Base-by-base conservation (phyloP, 768 basidiomycete species). In the Trametes cubensis region DNA sequence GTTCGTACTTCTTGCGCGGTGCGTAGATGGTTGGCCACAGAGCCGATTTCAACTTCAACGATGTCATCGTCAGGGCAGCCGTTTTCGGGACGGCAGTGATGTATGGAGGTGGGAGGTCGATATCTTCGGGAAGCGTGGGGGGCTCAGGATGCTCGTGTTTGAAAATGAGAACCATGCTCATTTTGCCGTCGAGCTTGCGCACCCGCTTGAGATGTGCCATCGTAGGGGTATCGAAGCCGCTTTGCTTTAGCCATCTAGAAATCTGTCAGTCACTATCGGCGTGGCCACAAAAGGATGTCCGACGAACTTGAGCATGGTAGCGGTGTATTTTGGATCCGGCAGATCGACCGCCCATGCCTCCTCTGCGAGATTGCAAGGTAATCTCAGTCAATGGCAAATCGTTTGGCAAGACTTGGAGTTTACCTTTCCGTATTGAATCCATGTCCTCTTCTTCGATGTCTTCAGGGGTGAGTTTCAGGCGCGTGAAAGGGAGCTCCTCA, bases 1-100 rank as follows among this genome's bases (percentile, higher is more conserved):
- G 74, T 60, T 90, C 88, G 67, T 82, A 84, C 70, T 85, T 91
- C 63, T 85, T 81, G 38, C 82, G 81, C 0, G 90, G 90, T 4
- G 86, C 79, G 66, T 85, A 93, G 15, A 86, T 75, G 13, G 90
- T 91, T 8, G 96, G 96, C 96, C 96, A 98, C n/a, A 92, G 75
- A 1, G 81, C 72, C 41, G 83, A 81, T 75, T 95, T 95, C 38
- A 85, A 71, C 45, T 74, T 71, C 21, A 93, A 77, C 7, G 94
- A 89, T 15, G 79, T 78, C 0, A 77, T 77, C 0, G 92, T 93
- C 4, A 88, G 76, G 0, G 94, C 93, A 13, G 86, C 80, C 15
- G 81, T 79, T 30, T 77, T 73, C 1, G 95, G 94, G 0, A 95
- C 90, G 1, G 76, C 66, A 13, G 85, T 66, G 15, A 76, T 72